Conservation (phyloP, 768 basidiomycete species). For the Leccinum longicurvipes region DNA sequence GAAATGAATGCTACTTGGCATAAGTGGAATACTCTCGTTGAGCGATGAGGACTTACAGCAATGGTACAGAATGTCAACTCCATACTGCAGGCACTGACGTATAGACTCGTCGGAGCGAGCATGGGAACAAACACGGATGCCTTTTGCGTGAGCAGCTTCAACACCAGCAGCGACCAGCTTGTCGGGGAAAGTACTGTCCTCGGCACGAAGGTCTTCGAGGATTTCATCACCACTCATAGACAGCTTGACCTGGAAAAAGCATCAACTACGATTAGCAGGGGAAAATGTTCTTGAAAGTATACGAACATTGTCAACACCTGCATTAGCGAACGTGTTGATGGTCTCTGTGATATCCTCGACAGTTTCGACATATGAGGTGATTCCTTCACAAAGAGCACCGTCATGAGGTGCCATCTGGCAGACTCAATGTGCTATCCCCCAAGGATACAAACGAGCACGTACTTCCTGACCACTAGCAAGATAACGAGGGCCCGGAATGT, state of each 20-base stretch:
- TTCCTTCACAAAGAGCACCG: conserved; percentile 31
- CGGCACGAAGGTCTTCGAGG: conserved; percentile 33
- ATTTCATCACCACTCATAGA: conserved; percentile 38
- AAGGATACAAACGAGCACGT: not conserved
- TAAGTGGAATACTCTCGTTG: not conserved
- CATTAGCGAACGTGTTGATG: conserved; percentile 25
- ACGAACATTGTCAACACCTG: conserved; percentile 22
- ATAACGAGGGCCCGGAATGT: conserved; percentile 36
- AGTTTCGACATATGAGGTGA: conserved; percentile 32
- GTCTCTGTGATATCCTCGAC: conserved; percentile 27
- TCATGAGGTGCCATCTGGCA: conserved; percentile 28
- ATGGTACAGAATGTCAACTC: conserved; percentile 33
- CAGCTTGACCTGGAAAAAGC: conserved; percentile 29
- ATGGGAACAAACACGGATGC: conserved; percentile 37
- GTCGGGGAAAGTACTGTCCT: conserved; percentile 34
- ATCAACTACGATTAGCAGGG: not conserved
- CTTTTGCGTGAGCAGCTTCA: conserved; percentile 33
- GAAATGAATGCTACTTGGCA: conserved; percentile 33
- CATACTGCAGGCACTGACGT: conserved; percentile 35
- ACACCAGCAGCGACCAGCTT: conserved; percentile 33
- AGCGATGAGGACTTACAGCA: conserved; percentile 15
- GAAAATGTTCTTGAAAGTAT: not conserved
- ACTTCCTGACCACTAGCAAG: conserved; percentile 37
- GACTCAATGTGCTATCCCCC: not conserved
- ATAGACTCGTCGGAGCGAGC: conserved; percentile 34